Conservation (phyloP, 2,329 filamentous ascomycete species). For the Diaporthe citrichinensis region DNA sequence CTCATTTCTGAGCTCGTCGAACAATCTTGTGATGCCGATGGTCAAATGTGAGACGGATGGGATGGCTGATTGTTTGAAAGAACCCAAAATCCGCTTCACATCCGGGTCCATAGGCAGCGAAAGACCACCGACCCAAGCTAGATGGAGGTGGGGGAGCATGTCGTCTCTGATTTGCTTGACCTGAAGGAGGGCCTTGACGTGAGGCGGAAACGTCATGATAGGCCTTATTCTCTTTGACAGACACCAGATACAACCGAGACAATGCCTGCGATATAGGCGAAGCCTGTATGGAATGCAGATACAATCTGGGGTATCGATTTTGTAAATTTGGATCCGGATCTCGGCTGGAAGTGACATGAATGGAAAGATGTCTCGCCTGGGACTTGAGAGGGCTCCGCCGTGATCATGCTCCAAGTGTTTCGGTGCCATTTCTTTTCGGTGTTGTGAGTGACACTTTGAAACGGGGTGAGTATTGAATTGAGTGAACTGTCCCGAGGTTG, state of each 20-base stretch:
- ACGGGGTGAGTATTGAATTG: too few relatives aligned
- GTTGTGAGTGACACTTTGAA: too few relatives aligned
- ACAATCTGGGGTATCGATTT: neutral
- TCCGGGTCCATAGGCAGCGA: too few relatives aligned
- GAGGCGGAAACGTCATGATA: neutral
- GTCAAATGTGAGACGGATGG: neutral
- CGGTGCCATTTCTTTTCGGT: neutral
- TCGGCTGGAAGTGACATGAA: neutral
- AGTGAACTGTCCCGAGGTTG: neutral
- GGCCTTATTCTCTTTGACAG: neutral
- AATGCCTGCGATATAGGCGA: neutral
- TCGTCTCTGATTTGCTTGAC: neutral
- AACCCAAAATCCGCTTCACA: neutral
- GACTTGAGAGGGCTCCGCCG: neutral
- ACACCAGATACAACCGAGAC: neutral
- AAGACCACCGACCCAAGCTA: neutral
- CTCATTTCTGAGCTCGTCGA: fast-evolving
- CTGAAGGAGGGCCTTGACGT: neutral
- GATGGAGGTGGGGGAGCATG: neutral
- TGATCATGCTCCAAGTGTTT: neutral
- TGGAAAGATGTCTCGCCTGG: neutral
- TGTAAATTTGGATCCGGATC: neutral
- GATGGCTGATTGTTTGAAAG: neutral
- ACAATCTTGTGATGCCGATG: neutral
- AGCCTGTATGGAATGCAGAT: neutral